These are phyloP conservation scores for Penicillium parvum DNA, from an alignment of 495 filamentous ascomycete genomes.

Conservation along the genomic window DNA sequence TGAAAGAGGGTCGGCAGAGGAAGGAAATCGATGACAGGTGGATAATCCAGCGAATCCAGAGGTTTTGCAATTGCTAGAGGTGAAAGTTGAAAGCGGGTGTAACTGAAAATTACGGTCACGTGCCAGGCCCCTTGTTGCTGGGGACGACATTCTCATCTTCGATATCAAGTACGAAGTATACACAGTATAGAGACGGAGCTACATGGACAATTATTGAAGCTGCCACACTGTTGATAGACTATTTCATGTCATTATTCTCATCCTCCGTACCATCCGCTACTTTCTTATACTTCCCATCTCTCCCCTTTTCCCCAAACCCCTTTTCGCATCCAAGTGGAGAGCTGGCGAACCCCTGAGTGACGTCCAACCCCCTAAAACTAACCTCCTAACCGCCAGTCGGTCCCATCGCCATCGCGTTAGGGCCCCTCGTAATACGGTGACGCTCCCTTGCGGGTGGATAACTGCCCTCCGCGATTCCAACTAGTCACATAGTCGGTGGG, in stretches of 20 bases:
- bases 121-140: neutral
- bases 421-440: constrained; percentile 17
- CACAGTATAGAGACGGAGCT: neutral
- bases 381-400: neutral
- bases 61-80: neutral
- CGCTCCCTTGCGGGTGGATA: constrained; percentile 14
- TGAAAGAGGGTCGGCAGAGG: neutral
- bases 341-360: constrained; percentile 3
- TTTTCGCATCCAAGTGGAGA: constrained; percentile 3
- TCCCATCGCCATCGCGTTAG: too few species aligned
- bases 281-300: too few species aligned
- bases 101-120: neutral
- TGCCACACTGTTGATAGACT: too few species aligned
- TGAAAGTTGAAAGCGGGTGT: neutral
- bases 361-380: neutral
- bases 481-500: constrained; percentile 20
- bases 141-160: neutral
- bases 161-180: neutral
- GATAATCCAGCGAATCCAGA: too few species aligned
- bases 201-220: neutral
- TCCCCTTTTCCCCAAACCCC: too few species aligned
- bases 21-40: neutral
- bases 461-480: constrained; percentile 10
- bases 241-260: too few species aligned
- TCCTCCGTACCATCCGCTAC: too few species aligned